Evolutionary conservation across 2,329 filamentous ascomycete genomes (phyloP).

Genomic region (Lachnellula occidentalis): DNA sequence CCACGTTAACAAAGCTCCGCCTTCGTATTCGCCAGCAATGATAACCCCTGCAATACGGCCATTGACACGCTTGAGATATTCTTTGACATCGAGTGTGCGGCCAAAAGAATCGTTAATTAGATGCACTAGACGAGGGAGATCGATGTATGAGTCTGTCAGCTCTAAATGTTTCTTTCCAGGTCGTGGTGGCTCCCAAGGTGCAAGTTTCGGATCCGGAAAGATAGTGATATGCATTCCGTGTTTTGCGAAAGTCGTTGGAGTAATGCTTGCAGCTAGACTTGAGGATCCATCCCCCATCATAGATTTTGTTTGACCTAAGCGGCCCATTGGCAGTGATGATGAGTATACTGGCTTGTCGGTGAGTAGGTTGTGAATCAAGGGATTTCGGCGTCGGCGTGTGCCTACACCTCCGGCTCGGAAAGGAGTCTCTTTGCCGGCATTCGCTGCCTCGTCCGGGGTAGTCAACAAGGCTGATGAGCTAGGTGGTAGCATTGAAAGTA

Average conservation of each 20-base stretch:
- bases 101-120: conserved; percentile 93
- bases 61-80: conserved; percentile 78
- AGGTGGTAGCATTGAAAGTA: conserved; percentile 71
- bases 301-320: conserved; percentile 39
- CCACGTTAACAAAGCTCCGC: conserved; percentile 92
- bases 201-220: conserved; percentile 62
- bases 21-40: conserved; percentile 94
- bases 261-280: conserved; percentile 33
- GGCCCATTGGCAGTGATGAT: conserved; percentile 75
- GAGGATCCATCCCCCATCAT: conserved; percentile 15
- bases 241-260: conserved; percentile 76
- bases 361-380: conserved; percentile 88
- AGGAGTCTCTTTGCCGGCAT: conserved; percentile 32
- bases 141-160: conserved; percentile 74
- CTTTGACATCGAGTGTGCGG: conserved; percentile 72
- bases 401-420: conserved; percentile 36
- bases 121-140: conserved; percentile 74
- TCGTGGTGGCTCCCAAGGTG: conserved; percentile 63
- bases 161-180: conserved; percentile 56
- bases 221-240: conserved; percentile 85
- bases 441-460: conserved; percentile 75
- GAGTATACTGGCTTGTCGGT: conserved; percentile 93
- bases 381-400: conserved; percentile 61
- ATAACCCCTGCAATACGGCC: conserved; percentile 84
- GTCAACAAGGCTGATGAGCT: conserved; percentile 86